Base-by-base conservation (phyloP, 768 basidiomycete genomes). In the Naganishia vishniacii region DNA sequence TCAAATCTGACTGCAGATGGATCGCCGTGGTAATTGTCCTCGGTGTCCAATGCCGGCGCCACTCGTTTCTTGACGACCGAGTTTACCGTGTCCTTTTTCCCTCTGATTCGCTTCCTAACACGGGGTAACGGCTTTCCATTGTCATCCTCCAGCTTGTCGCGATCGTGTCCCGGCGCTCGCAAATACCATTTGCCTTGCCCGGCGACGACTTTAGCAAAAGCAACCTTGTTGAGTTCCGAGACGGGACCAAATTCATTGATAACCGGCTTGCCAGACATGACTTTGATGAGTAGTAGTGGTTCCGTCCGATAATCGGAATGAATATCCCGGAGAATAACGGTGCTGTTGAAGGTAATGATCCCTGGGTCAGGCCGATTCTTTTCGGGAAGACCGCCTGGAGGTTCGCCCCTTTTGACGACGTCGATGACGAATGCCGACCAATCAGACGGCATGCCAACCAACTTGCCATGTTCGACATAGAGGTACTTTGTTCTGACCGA, bases 401-500 rank as follows among this genome's bases (percentile, higher is more conserved):
- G 78, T 48, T 81, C 79, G 68, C 88, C 87, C 66, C 84, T 83
- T 61, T 84, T 84, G 58, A 91, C 83, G 62, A 94, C 88, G 75
- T 90, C 90, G 72, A 94, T 88, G 73, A 87, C 90, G 81, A 94
- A 93, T 37, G 92, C 91, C 62, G 90, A 90, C 92, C 91, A 94
- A 48, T 87, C 67, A n/a, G 56, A 59, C 20, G 58, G 58, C 34
- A 49, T 56, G 16, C 67, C 67, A 32, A 61, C 46, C 64, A 91
- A 80, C 72, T 86, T 85, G 58, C 83, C 85, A 70, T 85, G 84
- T 70, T 93, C 90, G 75, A 93, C 86, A 61, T 88, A 89, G 89
- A 97, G 91, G 78, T 93, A 97, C 81, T 94, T 94, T 63, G 92
- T 95, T 73, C 92, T 87, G 65, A 94, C 91, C 41, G 92, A 91